These are phyloP conservation scores for Pyricularia pennisetigena DNA, from an alignment of 2,329 filamentous ascomycete genomes.

Conservation along the genomic window DNA sequence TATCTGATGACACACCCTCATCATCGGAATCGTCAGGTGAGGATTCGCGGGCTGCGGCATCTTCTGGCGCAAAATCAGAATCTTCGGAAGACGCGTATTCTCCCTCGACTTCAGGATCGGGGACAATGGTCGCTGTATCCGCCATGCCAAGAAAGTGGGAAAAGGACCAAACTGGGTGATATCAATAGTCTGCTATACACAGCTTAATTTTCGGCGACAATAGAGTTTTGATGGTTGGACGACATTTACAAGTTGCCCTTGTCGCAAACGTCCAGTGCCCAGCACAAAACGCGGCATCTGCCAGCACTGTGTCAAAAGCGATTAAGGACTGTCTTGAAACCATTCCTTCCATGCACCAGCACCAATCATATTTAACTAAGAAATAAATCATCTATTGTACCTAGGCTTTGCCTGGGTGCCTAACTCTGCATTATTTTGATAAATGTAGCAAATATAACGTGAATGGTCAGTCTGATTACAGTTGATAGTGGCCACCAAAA, in stretches of 20 bases:
- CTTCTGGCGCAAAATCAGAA: conserved; percentile 61
- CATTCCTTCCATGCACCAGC: too few species aligned
- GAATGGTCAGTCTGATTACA: too few species aligned
- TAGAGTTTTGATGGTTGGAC: neutral
- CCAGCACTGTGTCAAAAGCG: neutral
- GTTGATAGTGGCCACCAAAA: too few species aligned
- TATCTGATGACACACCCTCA: conserved; percentile 18
- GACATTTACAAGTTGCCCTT: neutral
- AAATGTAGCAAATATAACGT: too few species aligned
- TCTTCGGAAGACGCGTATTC: conserved; percentile 63
- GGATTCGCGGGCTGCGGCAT: conserved; percentile 26
- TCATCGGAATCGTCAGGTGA: conserved; percentile 40
- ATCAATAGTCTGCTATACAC: neutral
- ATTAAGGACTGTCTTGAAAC: too few species aligned
- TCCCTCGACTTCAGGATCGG: conserved; percentile 33
- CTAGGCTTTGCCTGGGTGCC: too few species aligned
- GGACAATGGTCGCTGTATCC: conserved; percentile 25
- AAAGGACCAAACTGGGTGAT: neutral
- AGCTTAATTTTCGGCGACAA: neutral
- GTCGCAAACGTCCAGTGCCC: neutral
- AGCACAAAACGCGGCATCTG: neutral
- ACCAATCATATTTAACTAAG: too few species aligned
- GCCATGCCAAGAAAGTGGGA: neutral
- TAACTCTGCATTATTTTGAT: too few species aligned
- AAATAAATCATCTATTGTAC: too few species aligned